Base-by-base conservation (phyloP, 2,329 filamentous ascomycete species). In the Arachnopeziza araneosa region DNA sequence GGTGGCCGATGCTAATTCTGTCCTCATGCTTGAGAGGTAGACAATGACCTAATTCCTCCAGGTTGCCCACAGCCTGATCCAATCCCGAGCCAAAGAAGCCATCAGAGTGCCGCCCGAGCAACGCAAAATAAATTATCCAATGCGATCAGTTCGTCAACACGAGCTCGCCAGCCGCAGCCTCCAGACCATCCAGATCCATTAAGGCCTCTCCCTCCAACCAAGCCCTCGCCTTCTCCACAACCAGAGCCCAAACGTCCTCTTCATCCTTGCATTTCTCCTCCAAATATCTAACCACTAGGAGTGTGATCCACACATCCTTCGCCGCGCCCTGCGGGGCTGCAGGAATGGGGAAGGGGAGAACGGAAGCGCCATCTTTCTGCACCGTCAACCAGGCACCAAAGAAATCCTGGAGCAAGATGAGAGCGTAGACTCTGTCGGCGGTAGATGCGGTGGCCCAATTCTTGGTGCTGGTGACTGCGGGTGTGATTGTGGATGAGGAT, bases 191-290 rank as follows among this genome's bases (percentile, higher is more conserved):
- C 6, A 44, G 17, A 44, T 44, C 36, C 36, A 44, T 44, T 3
- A 44, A 8, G 12, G 49, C 52, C 9, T 21, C 50, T 1, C 30
- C 64, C 32, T 67, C 64, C 52, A 86, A 57, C 82, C 83, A 88
- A 0, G 53, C 67, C 67, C 74, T 76, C 0, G 82, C 85, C 76
- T 88, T 88, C 10, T 81, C 79, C 19, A 80, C 83, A 49, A 89
- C 73, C 76, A 89, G 75, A 63, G 86, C 85, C 86, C 86, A 90
- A 7, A 78, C 77, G 1, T 84, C 85, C 68, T 75, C 73, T 55
- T 82, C 75, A 0, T 63, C 72, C 0, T 44, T 65, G 60, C 83
- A 66, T 58, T 75, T 78, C 50, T 56, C 70, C 67, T 82, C 77
- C 62, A 89, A 70, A 60, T 75, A 82, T 1, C 71, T 74, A 8